A percentile compares a stretch with the other conserved stretches of the same genome.
Conservation (phyloP, 139 green algal genomes). For the Micractinium conductrix region DNA sequence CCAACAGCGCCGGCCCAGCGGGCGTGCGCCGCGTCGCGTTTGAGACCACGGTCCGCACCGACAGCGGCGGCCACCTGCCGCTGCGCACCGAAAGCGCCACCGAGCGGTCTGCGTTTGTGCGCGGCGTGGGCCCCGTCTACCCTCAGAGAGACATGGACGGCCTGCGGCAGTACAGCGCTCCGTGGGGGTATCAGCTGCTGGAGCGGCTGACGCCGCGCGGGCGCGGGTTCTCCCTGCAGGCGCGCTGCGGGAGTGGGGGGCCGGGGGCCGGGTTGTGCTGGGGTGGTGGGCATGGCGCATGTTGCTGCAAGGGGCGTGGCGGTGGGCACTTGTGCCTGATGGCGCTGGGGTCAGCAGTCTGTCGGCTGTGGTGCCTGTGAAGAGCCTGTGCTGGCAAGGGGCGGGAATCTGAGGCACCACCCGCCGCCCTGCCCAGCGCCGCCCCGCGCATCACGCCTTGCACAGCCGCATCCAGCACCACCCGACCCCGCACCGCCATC, state of each 20-base stretch:
- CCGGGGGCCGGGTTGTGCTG: neutral
- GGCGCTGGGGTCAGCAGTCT: too few relatives aligned
- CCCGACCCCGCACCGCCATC: too few relatives aligned
- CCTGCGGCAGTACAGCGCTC: constrained; percentile 13
- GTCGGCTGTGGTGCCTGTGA: too few relatives aligned
- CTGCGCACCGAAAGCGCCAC: constrained; percentile 32
- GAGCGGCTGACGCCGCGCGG: constrained; percentile 9
- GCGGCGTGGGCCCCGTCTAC: constrained; percentile 1
- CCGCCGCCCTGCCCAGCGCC: too few relatives aligned
- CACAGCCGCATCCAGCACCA: too few relatives aligned
- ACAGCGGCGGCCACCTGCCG: constrained; percentile 13
- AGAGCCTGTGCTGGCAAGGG: too few relatives aligned
- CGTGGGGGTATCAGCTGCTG: constrained; percentile 26
- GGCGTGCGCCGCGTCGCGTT: constrained; percentile 30
- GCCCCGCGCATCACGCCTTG: too few relatives aligned
- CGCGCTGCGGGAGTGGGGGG: neutral
- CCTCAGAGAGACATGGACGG: constrained; percentile 34
- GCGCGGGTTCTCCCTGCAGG: constrained; percentile 27
- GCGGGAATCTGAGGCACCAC: too few relatives aligned
- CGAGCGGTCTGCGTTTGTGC: neutral
- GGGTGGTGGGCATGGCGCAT: neutral
- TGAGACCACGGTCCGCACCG: constrained; percentile 32
- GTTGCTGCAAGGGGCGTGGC: too few relatives aligned
- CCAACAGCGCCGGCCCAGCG: neutral
- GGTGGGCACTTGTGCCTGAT: too few relatives aligned